Evolutionary conservation across 2,329 filamentous ascomycete genomes (phyloP).

Genomic region (Fusarium bulbicola): DNA sequence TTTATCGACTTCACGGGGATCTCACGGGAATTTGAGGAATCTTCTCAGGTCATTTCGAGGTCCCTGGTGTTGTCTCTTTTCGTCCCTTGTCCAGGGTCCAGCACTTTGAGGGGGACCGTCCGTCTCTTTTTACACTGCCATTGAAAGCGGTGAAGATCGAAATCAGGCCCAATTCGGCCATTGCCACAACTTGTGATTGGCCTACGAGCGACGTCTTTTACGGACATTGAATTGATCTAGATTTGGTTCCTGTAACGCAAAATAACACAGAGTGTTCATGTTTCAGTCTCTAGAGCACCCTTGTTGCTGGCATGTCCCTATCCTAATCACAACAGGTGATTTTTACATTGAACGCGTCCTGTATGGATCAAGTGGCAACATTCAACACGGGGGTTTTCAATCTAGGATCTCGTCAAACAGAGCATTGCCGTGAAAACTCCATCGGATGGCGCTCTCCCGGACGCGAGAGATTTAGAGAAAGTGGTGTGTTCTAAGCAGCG

Average conservation of each 20-base stretch:
- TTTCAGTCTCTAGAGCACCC: constrained; percentile 8
- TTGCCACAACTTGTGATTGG: constrained; percentile 2
- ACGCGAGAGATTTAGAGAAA: constrained; percentile 15
- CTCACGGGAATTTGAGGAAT: constrained; percentile 40
- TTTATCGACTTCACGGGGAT: constrained; percentile 27
- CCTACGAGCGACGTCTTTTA: not conserved
- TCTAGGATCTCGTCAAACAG: constrained; percentile 20
- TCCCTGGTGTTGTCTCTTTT: constrained; percentile 16
- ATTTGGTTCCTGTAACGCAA: constrained; percentile 10
- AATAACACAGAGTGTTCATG: not conserved
- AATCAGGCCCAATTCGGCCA: constrained; percentile 18
- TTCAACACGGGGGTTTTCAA: constrained; percentile 7
- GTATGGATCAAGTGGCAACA: constrained; percentile 34
- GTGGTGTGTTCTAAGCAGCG: constrained; percentile 9
- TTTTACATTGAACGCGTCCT: constrained; percentile 34
- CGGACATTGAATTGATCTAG: constrained; percentile 17
- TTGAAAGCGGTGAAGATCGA: constrained; percentile 35
- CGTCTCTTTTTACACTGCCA: constrained; percentile 3
- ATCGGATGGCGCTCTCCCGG: constrained; percentile 30
- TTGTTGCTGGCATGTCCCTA: constrained; percentile 23
- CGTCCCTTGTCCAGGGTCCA: constrained; percentile 9
- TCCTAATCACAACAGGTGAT: constrained; percentile 35
- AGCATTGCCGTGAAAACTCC: constrained; percentile 19
- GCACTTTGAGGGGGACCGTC: not conserved
- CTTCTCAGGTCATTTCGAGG: constrained; percentile 30